phyloP scores from a whole-genome alignment of 768 basidiomycete species.

The Auriscalpium microsporum region DNA sequence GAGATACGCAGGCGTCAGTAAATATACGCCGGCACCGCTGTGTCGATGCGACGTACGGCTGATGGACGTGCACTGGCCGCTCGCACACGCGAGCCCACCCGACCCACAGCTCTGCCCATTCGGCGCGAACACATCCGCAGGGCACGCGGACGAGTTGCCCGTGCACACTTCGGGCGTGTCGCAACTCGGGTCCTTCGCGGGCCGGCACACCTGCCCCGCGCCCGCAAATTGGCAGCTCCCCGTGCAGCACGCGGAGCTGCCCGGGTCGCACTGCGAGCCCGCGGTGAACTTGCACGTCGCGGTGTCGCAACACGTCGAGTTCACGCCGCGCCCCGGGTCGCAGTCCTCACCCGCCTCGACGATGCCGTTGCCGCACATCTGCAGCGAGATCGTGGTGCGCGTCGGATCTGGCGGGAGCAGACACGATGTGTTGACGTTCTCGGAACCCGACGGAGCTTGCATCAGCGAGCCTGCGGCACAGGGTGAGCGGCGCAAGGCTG shows the following conservation, averaged over 20 bases:
- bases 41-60: constrained; percentile 37
- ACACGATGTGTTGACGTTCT: constrained; percentile 54
- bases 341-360: constrained; percentile 81
- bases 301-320: constrained; percentile 66
- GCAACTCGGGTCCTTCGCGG: constrained; percentile 55
- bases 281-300: constrained; percentile 64
- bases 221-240: constrained; percentile 61
- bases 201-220: constrained; percentile 58
- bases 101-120: constrained; percentile 68
- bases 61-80: constrained; percentile 70
- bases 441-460: constrained; percentile 31
- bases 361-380: constrained; percentile 81
- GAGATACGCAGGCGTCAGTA: constrained; percentile 4
- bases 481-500: not conserved
- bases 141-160: constrained; percentile 66
- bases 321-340: constrained; percentile 60
- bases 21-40: no score
- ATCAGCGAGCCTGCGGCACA: constrained; percentile 49
- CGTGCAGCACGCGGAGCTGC: constrained; percentile 71
- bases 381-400: constrained; percentile 41
- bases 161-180: constrained; percentile 71
- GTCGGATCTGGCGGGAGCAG: constrained; percentile 46
- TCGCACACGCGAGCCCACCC: constrained; percentile 61
- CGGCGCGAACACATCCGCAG: constrained; percentile 46
- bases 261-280: constrained; percentile 72